These are phyloP conservation scores for Dictyophora rubrovolvata DNA, from an alignment of 768 basidiomycete species.

Conservation along the genomic window DNA sequence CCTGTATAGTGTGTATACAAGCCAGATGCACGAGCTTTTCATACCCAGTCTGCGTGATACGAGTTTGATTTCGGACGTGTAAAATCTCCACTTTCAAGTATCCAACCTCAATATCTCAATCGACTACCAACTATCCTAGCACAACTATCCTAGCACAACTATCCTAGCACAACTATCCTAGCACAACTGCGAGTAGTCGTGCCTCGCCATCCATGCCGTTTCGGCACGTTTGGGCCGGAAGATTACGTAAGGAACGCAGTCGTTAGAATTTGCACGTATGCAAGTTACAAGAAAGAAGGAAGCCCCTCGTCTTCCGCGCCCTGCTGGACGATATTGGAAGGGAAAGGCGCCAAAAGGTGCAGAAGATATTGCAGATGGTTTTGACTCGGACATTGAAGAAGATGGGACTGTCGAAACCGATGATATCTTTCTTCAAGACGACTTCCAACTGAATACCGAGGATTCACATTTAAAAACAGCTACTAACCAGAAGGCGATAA, in stretches of 20 bases:
- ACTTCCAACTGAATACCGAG: slow-evolving; percentile 13
- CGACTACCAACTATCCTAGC: no score
- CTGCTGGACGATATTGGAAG: slow-evolving; percentile 82
- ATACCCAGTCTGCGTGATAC: background rate
- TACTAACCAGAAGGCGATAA: slow-evolving; percentile 45
- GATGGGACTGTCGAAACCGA: slow-evolving; percentile 22
- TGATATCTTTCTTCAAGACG: slow-evolving; percentile 27
- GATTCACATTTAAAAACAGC: background rate
- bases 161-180: no score
- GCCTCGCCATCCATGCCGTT: no score
- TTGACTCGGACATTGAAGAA: slow-evolving; percentile 42
- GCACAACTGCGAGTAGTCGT: no score
- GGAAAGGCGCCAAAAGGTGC: slow-evolving; percentile 80
- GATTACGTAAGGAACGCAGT: no score
- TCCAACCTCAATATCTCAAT: no score
- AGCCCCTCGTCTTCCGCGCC: slow-evolving; percentile 67
- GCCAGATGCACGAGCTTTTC: background rate
- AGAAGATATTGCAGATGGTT: slow-evolving; percentile 26
- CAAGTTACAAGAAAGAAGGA: slow-evolving; percentile 32
- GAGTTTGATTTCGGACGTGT: no score
- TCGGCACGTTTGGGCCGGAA: no score
- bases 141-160: no score
- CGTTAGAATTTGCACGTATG: background rate
- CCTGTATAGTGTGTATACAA: background rate
- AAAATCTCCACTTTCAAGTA: no score